Evolutionary conservation across 2,329 filamentous ascomycete genomes (phyloP), one percentile per base, ranked within the genome.

Genomic region (Shiraia sp.): DNA sequence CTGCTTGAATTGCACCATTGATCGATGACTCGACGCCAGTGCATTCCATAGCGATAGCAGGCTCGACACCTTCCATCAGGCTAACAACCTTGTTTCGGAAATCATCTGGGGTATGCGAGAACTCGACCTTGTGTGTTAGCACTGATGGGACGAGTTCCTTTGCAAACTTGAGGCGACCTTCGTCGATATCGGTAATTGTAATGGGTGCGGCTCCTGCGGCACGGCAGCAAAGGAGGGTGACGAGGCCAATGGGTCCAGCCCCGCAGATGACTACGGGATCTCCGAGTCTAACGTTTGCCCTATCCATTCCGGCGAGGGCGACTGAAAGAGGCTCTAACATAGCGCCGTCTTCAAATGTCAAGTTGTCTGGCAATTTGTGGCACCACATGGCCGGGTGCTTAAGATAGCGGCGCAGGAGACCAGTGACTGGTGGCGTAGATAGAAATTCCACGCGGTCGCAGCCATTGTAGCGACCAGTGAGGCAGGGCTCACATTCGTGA

Each of bases 311-410:
- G 2, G 92, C 91, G 27, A 97, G 79, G 3, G 90, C 89, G 4
- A 97, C 93, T 55, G 84, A 88, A 36, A 97, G 79, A 1, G 92
- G 92, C 75, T 97, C 93, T 30, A 97, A 77, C 73, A 96, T 79
- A 10, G 91, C 87, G 38, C 92, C 93, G 65, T 95, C 83, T 75
- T 97, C 92, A 66, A 84, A 97, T 40, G 84, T 87, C 87, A 97
- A 91, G 52, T 57, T 70, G 70, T 88, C 77, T 33, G 88, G 89
- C 57, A 97, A 93, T 78, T 95, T 95, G 78, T 96, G 90, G 75
- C 92, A 96, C 90, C 91, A 96, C 35, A 87, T 79, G 14, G 91
- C 90, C 2, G 90, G 91, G 75, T 96, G 92, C 75, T 92, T 95
- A 74, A 96, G 88, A 70, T 96, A 96, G 69, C 92, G 83, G 57